Conservation (phyloP, 2,329 filamentous ascomycete species). For the Phaeosphaeria sp. region DNA sequence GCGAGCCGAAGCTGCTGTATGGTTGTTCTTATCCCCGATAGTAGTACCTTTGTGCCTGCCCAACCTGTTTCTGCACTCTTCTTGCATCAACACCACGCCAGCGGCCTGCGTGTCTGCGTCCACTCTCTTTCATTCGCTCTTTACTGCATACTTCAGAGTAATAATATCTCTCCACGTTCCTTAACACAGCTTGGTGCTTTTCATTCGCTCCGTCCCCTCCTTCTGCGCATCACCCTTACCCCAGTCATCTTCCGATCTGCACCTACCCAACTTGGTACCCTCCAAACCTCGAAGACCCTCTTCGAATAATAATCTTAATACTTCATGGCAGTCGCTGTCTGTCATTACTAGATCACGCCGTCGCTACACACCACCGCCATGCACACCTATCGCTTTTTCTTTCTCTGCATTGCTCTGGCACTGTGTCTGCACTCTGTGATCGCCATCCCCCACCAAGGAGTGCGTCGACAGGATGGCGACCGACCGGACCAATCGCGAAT, state of each 20-base stretch:
- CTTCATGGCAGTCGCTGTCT: conserved; percentile 30
- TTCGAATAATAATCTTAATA: conserved; percentile 20
- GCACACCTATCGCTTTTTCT: conserved; percentile 34
- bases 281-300: not conserved
- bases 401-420: conserved; percentile 33
- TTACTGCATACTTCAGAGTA: conserved; percentile 10
- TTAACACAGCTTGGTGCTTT: conserved; percentile 14
- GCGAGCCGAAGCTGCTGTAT: conserved; percentile 18
- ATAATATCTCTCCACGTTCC: conserved; percentile 21
- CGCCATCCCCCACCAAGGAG: conserved; percentile 26
- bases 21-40: conserved; percentile 26
- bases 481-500: conserved; percentile 18
- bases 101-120: conserved; percentile 29
- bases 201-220: conserved; percentile 19
- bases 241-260: conserved; percentile 4
- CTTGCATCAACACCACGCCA: conserved; percentile 29
- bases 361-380: conserved; percentile 26
- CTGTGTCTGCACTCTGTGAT: conserved; percentile 32
- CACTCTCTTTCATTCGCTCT: conserved; percentile 32
- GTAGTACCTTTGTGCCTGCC: conserved; percentile 22
- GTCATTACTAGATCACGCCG: conserved; percentile 16
- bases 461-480: conserved; percentile 41
- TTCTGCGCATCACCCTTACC: conserved; percentile 18
- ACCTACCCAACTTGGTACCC: conserved; percentile 5
- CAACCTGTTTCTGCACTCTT: conserved; percentile 30